Conservation (phyloP, 2,329 filamentous ascomycete species). For the Dactylellina sp. region DNA sequence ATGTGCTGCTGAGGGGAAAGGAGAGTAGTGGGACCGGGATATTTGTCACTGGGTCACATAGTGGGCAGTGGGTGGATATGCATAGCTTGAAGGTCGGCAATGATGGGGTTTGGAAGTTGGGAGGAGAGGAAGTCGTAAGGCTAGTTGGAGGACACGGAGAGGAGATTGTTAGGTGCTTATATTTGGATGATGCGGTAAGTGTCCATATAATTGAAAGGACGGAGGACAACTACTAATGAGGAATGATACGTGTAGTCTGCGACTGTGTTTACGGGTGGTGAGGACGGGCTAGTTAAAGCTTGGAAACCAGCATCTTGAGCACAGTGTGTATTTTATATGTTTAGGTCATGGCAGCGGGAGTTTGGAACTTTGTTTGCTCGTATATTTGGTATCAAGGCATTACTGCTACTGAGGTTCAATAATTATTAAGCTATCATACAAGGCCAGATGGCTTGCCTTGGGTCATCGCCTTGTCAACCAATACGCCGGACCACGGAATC, state of each 20-base stretch:
- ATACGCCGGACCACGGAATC: no score
- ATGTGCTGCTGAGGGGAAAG: constrained; percentile 72
- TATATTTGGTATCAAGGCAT: background rate
- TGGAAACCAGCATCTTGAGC: constrained; percentile 60
- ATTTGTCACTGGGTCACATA: constrained; percentile 61
- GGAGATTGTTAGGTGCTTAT: constrained; percentile 71
- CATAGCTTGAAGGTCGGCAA: constrained; percentile 70
- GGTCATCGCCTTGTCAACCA: no score
- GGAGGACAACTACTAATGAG: constrained; percentile 57
- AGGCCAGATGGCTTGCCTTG: no score
- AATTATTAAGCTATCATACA: no score
- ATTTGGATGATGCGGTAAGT: constrained; percentile 59
- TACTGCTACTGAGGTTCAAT: background rate
- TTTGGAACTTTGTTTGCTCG: background rate
- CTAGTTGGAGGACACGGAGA: constrained; percentile 73
- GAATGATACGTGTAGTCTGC: constrained; percentile 34
- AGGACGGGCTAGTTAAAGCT: constrained; percentile 64
- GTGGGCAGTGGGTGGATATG: constrained; percentile 71
- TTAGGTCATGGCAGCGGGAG: background rate
- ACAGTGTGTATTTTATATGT: background rate
- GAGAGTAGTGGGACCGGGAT: constrained; percentile 66
- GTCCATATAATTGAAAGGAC: background rate
- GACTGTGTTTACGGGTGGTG: constrained; percentile 64
- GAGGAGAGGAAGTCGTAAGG: constrained; percentile 70
- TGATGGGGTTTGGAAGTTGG: constrained; percentile 68